Percentiles rank a stretch among this genome's conserved stretches.
These are phyloP conservation scores for Cicer cuneatum DNA, from an alignment of 306 rosid species.

Conservation along the genomic window DNA sequence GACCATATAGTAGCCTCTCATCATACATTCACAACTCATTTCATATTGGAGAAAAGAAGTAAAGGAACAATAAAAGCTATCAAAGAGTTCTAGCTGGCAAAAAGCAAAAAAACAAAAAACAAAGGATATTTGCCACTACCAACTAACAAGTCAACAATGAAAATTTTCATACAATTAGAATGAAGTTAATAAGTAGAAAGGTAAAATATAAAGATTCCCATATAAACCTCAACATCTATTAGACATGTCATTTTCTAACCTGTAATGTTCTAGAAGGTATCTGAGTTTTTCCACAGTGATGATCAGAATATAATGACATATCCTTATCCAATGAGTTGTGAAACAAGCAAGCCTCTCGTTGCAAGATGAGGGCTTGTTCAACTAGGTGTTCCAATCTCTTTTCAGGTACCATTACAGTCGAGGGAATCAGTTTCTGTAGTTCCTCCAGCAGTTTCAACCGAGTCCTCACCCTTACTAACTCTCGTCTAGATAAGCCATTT, in stretches of 20 bases:
- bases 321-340: conserved; percentile 85
- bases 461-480: conserved; percentile 53
- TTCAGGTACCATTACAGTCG: conserved; percentile 83
- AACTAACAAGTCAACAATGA: conserved; percentile 10
- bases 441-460: conserved; percentile 74
- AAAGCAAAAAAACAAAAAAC: neutral
- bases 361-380: conserved; percentile 86
- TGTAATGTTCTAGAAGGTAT: conserved; percentile 90
- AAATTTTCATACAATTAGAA: neutral
- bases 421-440: conserved; percentile 86
- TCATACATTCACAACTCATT: neutral
- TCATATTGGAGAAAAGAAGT: neutral
- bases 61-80: neutral
- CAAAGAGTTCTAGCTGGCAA: neutral
- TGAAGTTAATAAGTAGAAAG: conserved; percentile 15
- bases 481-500: conserved; percentile 51
- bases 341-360: conserved; percentile 80
- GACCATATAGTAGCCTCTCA: neutral
- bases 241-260: conserved; percentile 58
- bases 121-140: neutral
- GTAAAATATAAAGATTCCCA: conserved; percentile 21
- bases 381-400: conserved; percentile 92
- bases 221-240: conserved; percentile 9
- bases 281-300: conserved; percentile 85
- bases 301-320: conserved; percentile 89